phyloP scores from a whole-genome alignment of 2,329 filamentous ascomycete genomes.

The Sarocladiaceae sp. region DNA sequence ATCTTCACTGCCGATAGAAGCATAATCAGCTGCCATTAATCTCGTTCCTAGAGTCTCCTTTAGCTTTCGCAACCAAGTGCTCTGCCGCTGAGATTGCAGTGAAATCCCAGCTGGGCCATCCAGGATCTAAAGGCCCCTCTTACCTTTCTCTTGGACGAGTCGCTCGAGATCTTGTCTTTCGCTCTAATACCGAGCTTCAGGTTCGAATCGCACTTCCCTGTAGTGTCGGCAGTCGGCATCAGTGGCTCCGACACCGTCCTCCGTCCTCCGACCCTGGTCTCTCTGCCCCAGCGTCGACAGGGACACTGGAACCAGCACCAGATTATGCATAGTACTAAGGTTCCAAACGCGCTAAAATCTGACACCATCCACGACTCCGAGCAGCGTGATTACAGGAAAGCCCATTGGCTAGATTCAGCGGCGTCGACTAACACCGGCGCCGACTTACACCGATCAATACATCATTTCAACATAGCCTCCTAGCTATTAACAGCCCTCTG shows the following conservation, averaged over 20 bases:
- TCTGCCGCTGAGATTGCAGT: too few relatives aligned
- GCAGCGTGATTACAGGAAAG: background rate
- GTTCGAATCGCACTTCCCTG: too few relatives aligned
- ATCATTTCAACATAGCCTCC: background rate
- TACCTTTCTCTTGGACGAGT: too few relatives aligned
- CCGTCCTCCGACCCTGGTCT: background rate
- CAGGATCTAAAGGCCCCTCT: too few relatives aligned
- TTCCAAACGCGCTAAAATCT: background rate
- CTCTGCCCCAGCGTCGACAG: background rate
- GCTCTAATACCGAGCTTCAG: too few relatives aligned
- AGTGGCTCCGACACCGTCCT: background rate
- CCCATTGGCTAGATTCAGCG: background rate
- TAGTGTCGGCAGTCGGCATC: background rate
- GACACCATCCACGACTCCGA: background rate
- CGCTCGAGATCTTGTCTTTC: too few relatives aligned
- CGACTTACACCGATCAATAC: background rate
- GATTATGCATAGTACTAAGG: background rate
- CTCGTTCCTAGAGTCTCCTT: too few relatives aligned
- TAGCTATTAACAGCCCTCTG: background rate
- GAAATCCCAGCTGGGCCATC: too few relatives aligned
- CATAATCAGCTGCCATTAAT: too few relatives aligned
- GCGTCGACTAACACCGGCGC: background rate
- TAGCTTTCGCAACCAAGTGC: too few relatives aligned
- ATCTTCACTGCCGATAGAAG: too few relatives aligned
- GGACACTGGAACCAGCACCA: background rate